A percentile compares a stretch with the other conserved stretches of the same genome.
phyloP scores from a whole-genome alignment of 2,329 filamentous ascomycete species.

The Colletotrichum nymphaeae region DNA sequence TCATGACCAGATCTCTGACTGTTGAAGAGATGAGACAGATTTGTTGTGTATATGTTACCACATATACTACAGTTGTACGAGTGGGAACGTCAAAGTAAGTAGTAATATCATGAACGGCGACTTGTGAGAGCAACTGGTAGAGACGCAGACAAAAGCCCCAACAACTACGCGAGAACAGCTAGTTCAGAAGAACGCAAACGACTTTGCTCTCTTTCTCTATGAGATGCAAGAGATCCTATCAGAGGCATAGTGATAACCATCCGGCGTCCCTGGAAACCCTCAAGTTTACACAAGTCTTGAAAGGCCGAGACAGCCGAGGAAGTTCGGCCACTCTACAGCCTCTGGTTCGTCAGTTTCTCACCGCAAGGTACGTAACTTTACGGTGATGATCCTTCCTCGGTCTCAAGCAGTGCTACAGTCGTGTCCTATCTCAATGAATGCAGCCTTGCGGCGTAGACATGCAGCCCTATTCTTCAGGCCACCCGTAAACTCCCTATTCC shows the following conservation, averaged over 20 bases:
- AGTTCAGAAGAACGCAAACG: not conserved
- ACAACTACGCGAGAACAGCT: not conserved
- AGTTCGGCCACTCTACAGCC: not conserved
- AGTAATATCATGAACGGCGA: not conserved
- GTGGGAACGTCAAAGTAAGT: not conserved
- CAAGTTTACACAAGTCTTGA: not conserved
- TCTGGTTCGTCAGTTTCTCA: conserved; percentile 14
- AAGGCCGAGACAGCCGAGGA: conserved; percentile 12
- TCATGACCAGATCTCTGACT: not conserved
- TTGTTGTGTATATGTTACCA: not conserved
- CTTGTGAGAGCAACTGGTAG: not conserved
- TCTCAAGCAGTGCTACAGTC: not conserved
- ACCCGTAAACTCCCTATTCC: not conserved
- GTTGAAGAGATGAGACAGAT: not conserved
- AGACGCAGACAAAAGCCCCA: not conserved
- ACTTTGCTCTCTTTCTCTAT: not conserved
- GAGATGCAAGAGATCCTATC: too few relatives aligned
- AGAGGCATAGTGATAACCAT: not conserved
- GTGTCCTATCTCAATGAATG: not conserved
- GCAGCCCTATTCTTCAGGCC: not conserved
- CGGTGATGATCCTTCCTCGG: conserved; percentile 15
- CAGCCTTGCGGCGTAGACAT: not conserved
- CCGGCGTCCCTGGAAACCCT: not conserved
- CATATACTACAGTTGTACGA: not conserved
- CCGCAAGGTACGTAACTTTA: conserved; percentile 5